A percentile compares a stretch with the other conserved stretches of the same genome.
Conservation (phyloP, 768 basidiomycete genomes). For the Mycena albidolilacea region DNA sequence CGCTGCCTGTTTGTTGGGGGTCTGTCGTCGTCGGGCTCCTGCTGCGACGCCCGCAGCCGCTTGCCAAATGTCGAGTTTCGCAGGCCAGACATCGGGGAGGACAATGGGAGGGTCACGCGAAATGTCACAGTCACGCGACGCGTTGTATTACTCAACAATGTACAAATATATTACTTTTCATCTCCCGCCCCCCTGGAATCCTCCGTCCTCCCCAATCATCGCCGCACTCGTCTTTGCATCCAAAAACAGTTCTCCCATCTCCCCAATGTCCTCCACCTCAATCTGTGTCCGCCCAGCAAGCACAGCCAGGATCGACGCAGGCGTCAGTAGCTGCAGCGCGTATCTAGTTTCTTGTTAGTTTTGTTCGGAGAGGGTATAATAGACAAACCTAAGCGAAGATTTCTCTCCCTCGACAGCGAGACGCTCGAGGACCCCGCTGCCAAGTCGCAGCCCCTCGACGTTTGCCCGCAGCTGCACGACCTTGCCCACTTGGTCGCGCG, state of each 20-base stretch:
- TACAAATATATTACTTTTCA: constrained; percentile 10
- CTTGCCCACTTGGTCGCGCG: constrained; percentile 40
- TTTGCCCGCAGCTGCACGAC: constrained; percentile 72
- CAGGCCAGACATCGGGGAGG: constrained; percentile 75
- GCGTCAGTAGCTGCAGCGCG: constrained; percentile 29
- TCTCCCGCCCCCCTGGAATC: constrained; percentile 47
- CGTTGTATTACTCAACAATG: background rate
- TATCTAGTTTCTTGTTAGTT: constrained; percentile 46
- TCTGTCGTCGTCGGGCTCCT: constrained; percentile 62
- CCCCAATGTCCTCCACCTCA: constrained; percentile 88
- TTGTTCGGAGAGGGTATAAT: too few species aligned
- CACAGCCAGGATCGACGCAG: constrained; percentile 86
- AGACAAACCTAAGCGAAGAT: constrained; percentile 22
- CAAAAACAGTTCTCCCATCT: constrained; percentile 96
- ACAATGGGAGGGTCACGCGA: background rate
- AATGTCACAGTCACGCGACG: background rate
- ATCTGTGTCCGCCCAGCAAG: constrained; percentile 87
- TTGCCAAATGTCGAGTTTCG: constrained; percentile 91
- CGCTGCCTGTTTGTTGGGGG: background rate
- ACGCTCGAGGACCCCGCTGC: constrained; percentile 54
- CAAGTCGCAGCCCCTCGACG: constrained; percentile 81
- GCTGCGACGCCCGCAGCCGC: constrained; percentile 80
- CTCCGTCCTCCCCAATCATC: constrained; percentile 61
- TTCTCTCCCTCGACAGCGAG: constrained; percentile 43
- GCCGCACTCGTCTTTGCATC: constrained; percentile 90